Conservation (phyloP, 768 basidiomycete species). For the Cantharellus cinnabarinus region DNA sequence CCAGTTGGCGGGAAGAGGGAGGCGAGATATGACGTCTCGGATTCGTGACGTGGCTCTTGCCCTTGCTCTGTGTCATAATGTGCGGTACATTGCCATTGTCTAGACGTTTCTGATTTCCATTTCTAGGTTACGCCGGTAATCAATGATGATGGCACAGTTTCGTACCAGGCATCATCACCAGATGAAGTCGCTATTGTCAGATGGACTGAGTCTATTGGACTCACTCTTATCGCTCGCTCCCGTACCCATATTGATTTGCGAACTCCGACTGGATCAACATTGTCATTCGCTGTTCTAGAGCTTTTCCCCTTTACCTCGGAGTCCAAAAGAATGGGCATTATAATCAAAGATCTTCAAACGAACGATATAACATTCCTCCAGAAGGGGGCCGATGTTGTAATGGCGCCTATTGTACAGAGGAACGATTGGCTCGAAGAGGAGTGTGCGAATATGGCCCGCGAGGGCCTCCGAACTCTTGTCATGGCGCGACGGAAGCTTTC, state of each 20-base stretch:
- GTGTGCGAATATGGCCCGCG: constrained; percentile 94
- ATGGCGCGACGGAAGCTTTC: constrained; percentile 66
- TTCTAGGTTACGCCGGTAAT: constrained; percentile 79
- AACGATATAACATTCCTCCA: constrained; percentile 79
- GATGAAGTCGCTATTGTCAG: constrained; percentile 98
- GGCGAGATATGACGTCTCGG: constrained; percentile 86
- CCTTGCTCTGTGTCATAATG: constrained; percentile 91
- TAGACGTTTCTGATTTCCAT: neutral
- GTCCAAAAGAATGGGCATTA: constrained; percentile 97
- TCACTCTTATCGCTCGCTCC: constrained; percentile 75
- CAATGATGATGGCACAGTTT: constrained; percentile 85
- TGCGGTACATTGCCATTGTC: constrained; percentile 18
- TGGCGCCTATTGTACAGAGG: constrained; percentile 82
- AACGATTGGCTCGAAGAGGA: constrained; percentile 99
- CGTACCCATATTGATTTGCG: constrained; percentile 76
- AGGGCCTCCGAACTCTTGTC: constrained; percentile 86
- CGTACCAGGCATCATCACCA: constrained; percentile 96
- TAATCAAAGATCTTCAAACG: constrained; percentile 58
- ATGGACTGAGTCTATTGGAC: constrained; percentile 89
- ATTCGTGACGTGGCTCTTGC: constrained; percentile 84
- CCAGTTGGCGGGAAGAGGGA: constrained; percentile 66
- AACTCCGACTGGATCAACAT: constrained; percentile 38
- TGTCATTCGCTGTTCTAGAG: constrained; percentile 72
- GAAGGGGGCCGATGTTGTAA: constrained; percentile 97
- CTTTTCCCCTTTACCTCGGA: constrained; percentile 98